Evolutionary conservation across 495 filamentous ascomycete species (phyloP).

Genomic region (Schizothecium vesticola): DNA sequence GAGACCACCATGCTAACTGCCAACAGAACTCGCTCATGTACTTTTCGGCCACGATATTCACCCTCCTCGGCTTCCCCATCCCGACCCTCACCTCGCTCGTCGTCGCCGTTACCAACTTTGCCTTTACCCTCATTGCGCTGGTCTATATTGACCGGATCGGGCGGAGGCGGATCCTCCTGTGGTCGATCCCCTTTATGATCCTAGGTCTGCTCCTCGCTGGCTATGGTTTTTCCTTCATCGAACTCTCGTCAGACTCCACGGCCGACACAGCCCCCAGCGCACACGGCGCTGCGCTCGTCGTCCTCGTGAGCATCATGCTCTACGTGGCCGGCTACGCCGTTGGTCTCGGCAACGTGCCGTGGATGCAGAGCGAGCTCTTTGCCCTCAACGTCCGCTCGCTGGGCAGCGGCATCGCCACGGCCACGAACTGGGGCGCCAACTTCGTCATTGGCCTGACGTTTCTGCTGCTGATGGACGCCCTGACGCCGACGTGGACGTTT

Average conservation of each 20-base stretch:
- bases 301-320: slow-evolving; percentile 67
- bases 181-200: slow-evolving; percentile 80
- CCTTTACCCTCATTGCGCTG: slow-evolving; percentile 73
- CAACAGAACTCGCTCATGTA: slow-evolving; percentile 85
- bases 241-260: slow-evolving; percentile 31
- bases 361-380: slow-evolving; percentile 91
- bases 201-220: slow-evolving; percentile 62
- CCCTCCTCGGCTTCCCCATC: slow-evolving; percentile 67
- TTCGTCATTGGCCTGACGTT: slow-evolving; percentile 86
- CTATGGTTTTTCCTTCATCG: slow-evolving; percentile 59
- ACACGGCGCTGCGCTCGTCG: slow-evolving; percentile 43
- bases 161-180: slow-evolving; percentile 72
- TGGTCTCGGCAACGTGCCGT: slow-evolving; percentile 87
- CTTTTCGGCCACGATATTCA: slow-evolving; percentile 87
- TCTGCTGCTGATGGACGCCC: slow-evolving; percentile 72
- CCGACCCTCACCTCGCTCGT: slow-evolving; percentile 78
- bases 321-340: slow-evolving; percentile 83
- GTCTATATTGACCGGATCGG: slow-evolving; percentile 75
- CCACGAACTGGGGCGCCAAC: slow-evolving; percentile 86
- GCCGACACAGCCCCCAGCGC: slow-evolving; percentile 14
- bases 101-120: slow-evolving; percentile 79
- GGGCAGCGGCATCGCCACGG: slow-evolving; percentile 76
- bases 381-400: slow-evolving; percentile 74
- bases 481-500: slow-evolving; percentile 76
- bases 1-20: slow-evolving; percentile 9